A percentile compares a stretch with the other conserved stretches of the same genome.
These are phyloP conservation scores for Epichloe aotearoae DNA, from an alignment of 2,329 filamentous ascomycete species.

Conservation along the genomic window DNA sequence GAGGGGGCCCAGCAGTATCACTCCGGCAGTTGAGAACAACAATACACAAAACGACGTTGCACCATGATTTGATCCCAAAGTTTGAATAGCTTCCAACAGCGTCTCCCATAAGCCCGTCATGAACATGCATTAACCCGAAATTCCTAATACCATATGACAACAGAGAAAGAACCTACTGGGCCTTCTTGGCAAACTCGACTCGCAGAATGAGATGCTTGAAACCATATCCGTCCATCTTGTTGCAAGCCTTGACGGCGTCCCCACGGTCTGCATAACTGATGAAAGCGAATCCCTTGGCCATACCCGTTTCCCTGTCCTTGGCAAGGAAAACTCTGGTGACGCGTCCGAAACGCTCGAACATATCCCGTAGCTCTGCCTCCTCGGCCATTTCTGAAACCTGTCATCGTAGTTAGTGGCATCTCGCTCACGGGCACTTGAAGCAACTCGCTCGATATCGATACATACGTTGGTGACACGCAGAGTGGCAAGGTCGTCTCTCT, in stretches of 20 bases:
- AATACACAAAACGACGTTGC: neutral
- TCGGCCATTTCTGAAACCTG: conserved; percentile 95
- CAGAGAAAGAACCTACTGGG: conserved; percentile 23
- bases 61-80: neutral
- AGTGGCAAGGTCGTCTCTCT: conserved; percentile 92
- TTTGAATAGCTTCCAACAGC: neutral
- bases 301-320: conserved; percentile 90
- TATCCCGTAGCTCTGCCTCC: conserved; percentile 85
- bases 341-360: conserved; percentile 95
- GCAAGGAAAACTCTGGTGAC: conserved; percentile 96
- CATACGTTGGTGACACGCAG: conserved; percentile 94
- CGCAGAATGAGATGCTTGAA: conserved; percentile 78
- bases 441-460: conserved; percentile 13
- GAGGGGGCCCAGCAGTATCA: neutral
- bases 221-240: conserved; percentile 94
- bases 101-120: neutral
- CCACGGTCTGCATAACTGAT: conserved; percentile 87
- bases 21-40: neutral
- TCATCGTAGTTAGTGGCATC: conserved; percentile 15
- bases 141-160: conserved; percentile 1
- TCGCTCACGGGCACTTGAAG: conserved; percentile 1
- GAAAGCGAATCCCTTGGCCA: conserved; percentile 98
- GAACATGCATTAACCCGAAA: conserved; percentile 4
- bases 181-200: conserved; percentile 79
- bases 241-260: conserved; percentile 84